Evolutionary conservation across 2,329 filamentous ascomycete genomes (phyloP), one percentile per base, ranked within the genome.

Genomic region (Stagonosporopsis tanaceti): DNA sequence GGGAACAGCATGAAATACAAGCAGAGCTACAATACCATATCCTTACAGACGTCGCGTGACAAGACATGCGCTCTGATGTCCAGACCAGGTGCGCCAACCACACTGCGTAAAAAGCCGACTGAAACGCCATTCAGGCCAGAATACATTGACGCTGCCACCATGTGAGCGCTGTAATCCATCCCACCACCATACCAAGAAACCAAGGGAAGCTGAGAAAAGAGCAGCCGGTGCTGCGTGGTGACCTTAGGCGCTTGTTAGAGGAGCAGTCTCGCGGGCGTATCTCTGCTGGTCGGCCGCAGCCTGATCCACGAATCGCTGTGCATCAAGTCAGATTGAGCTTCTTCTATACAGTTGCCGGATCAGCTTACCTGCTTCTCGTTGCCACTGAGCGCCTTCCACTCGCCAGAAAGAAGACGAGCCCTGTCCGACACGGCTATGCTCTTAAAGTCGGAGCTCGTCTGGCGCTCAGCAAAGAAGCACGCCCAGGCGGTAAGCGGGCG

Each of bases 371-470:
- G 74, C 67, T 81, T 83, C 66, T 84, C 79, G n/a, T 61, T 67
- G 9, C 71, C 72, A 50, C 70, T 72, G 44, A 87, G 68, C 2
- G 67, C 76, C 53, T 79, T 81, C 79, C 78, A 87, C 66, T 87
- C 84, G 28, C 71, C 61, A 0, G 47, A 57, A 17, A 83, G 69
- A 37, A 83, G 67, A 61, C 73, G 79, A 6, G 65, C 6, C 2
- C 72, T 63, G 2, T 88, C 83, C 0, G 4, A 2, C 0, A 76
- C 0, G 0, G 50, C 7, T 55, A 87, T 79, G 44, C 79, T 75
- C 55, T 78, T 80, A 53, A 85, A 79, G 48, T 88, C 86, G 20
- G 81, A 81, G 42, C 76, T 80, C 1, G 59, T 61, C 5, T 66
- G 57, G 50, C 84, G 79, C 12, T 85, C 83, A 25, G 52, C 64